Conservation (phyloP, 192 early-diverging fungal genomes). For the Backusella luteola region DNA sequence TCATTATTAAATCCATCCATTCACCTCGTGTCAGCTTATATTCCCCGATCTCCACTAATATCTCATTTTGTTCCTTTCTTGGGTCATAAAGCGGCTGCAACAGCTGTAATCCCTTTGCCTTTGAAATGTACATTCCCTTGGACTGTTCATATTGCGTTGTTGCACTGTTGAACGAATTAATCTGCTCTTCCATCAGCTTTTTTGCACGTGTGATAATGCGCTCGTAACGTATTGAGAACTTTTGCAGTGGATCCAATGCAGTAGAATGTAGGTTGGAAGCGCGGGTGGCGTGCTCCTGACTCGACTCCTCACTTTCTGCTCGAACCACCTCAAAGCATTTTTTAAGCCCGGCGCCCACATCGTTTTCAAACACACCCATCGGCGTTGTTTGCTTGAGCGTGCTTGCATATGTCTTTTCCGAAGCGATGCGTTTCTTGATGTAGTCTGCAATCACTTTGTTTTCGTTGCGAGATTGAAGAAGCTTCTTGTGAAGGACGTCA, state of each 20-base stretch:
- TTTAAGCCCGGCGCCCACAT: constrained; percentile 46
- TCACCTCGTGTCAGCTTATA: neutral
- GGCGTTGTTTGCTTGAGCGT: constrained; percentile 11
- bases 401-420: constrained; percentile 38
- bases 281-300: constrained; percentile 39
- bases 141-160: neutral
- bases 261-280: constrained; percentile 43
- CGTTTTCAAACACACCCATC: constrained; percentile 36
- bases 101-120: neutral
- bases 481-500: constrained; percentile 49
- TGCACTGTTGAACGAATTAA: constrained; percentile 5
- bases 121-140: neutral
- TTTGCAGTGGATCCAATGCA: constrained; percentile 21
- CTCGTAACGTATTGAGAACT: constrained; percentile 9
- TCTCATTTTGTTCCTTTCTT: neutral
- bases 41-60: neutral
- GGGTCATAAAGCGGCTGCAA: neutral
- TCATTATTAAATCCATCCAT: neutral
- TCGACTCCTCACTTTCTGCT: constrained; percentile 44
- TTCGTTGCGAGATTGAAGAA: constrained; percentile 47
- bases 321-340: constrained; percentile 49
- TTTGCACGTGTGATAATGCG: constrained; percentile 14
- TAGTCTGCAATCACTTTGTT: constrained; percentile 51
- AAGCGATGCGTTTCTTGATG: constrained; percentile 42
- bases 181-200: constrained; percentile 12